These are phyloP conservation scores for Myxozyma lipomycoides DNA, from an alignment of 805 yeast species.

Conservation along the genomic window DNA sequence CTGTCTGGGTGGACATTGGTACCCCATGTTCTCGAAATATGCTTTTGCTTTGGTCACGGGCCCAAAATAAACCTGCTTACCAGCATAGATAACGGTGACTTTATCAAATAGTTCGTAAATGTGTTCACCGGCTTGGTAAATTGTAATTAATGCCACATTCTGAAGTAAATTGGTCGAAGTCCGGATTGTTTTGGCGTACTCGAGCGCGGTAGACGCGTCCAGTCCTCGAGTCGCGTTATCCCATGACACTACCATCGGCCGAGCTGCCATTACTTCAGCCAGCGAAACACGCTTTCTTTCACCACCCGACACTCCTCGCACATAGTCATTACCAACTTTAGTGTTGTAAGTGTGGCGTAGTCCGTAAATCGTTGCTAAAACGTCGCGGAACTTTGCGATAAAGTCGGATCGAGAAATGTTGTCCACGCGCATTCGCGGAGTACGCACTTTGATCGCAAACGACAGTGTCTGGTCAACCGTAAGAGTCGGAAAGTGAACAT, in stretches of 20 bases:
- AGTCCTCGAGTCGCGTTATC: conserved; percentile 69
- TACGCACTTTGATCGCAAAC: conserved; percentile 66
- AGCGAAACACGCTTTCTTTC: conserved; percentile 56
- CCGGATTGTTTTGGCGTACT: conserved; percentile 55
- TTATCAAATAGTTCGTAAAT: conserved; percentile 54
- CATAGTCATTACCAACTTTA: conserved; percentile 44
- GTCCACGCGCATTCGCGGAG: conserved; percentile 55
- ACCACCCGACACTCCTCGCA: conserved; percentile 61
- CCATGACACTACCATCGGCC: conserved; percentile 52
- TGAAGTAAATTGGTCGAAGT: conserved; percentile 48
- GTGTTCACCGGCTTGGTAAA: conserved; percentile 54
- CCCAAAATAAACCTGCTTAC: conserved; percentile 55
- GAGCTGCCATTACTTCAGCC: conserved; percentile 48
- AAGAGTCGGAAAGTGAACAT: conserved; percentile 55
- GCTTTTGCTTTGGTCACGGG: conserved; percentile 44
- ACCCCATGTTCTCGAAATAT: conserved; percentile 53
- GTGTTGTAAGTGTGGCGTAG: conserved; percentile 42
- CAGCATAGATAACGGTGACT: conserved; percentile 52
- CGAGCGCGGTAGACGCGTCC: conserved; percentile 66
- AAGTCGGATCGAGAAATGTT: conserved; percentile 48
- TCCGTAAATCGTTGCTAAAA: conserved; percentile 47
- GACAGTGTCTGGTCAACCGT: conserved; percentile 70
- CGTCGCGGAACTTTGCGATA: conserved; percentile 39
- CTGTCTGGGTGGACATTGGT: conserved; percentile 52
- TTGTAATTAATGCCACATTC: conserved; percentile 56